Conservation (phyloP, 768 basidiomycete species). For the Coprinopsis cinerea region DNA sequence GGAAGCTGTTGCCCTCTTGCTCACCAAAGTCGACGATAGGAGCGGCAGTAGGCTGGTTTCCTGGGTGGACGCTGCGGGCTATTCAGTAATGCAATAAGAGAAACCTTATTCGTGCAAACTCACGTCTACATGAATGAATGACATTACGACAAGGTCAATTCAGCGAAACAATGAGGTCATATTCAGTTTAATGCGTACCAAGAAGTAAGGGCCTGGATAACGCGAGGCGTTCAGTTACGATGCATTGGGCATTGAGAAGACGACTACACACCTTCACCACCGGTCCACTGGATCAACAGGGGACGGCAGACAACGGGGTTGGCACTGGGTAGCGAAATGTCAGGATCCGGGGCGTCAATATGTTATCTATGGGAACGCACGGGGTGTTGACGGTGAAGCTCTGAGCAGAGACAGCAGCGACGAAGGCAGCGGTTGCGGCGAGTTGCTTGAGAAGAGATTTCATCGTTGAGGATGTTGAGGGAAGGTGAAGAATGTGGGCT, state of each 20-base stretch:
- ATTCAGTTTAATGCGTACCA: constrained; percentile 40
- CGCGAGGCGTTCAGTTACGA: constrained; percentile 6
- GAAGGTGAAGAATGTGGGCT: constrained; percentile 20
- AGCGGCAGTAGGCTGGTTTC: constrained; percentile 35
- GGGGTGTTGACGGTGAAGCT: constrained; percentile 60
- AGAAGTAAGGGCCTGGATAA: constrained; percentile 50
- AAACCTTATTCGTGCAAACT: background rate
- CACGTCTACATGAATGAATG: constrained; percentile 31
- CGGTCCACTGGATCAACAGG: constrained; percentile 45
- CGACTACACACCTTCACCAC: constrained; percentile 44
- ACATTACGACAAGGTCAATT: background rate
- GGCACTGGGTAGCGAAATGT: constrained; percentile 26
- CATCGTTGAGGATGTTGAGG: constrained; percentile 35
- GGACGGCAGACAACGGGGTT: constrained; percentile 55
- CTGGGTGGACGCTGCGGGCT: constrained; percentile 46
- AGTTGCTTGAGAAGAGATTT: constrained; percentile 37
- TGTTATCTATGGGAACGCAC: constrained; percentile 35
- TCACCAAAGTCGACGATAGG: constrained; percentile 44
- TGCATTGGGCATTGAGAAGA: background rate
- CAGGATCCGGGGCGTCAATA: background rate
- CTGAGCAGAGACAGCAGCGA: constrained; percentile 40
- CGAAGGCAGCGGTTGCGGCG: constrained; percentile 34
- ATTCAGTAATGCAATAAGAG: background rate
- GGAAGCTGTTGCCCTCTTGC: constrained; percentile 12
- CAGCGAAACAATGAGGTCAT: background rate